phyloP scores from a whole-genome alignment of 2,329 filamentous ascomycete species.

The Talaromyces funiculosus region DNA sequence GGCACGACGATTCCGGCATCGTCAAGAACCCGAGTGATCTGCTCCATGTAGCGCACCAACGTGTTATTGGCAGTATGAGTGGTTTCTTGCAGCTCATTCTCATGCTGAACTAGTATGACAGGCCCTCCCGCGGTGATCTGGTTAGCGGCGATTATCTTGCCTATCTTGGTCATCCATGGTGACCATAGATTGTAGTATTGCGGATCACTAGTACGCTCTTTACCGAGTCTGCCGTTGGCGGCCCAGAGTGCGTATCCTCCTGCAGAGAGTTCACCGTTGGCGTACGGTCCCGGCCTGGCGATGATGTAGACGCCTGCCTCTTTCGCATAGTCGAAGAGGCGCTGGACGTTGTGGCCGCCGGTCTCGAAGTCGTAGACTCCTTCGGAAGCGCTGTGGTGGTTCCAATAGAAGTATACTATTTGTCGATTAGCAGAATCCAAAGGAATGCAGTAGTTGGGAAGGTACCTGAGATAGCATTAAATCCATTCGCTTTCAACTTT shows the following conservation, averaged over 20 bases:
- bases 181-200: constrained; percentile 44
- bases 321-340: constrained; percentile 48
- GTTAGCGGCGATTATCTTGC: constrained; percentile 45
- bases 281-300: constrained; percentile 48
- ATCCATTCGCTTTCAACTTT: constrained; percentile 49
- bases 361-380: constrained; percentile 48
- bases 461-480: constrained; percentile 42
- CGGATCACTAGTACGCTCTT: constrained; percentile 39
- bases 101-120: constrained; percentile 70
- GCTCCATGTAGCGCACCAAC: constrained; percentile 61
- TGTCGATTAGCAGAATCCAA: constrained; percentile 4
- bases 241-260: constrained; percentile 45
- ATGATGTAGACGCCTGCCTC: constrained; percentile 50
- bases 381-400: constrained; percentile 32
- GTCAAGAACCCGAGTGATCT: constrained; percentile 62
- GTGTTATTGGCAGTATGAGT: constrained; percentile 52
- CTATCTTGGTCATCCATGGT: constrained; percentile 45
- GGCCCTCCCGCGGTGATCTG: constrained; percentile 81
- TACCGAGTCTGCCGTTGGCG: constrained; percentile 44
- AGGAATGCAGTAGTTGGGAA: not conserved
- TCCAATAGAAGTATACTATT: constrained; percentile 27
- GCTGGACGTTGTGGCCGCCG: constrained; percentile 47
- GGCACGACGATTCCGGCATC: constrained; percentile 68
- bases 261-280: constrained; percentile 48
- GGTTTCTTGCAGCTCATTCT: constrained; percentile 70